These are phyloP conservation scores for Rhodosporidiobolus sp. DNA, from an alignment of 768 basidiomycete species.

Conservation along the genomic window DNA sequence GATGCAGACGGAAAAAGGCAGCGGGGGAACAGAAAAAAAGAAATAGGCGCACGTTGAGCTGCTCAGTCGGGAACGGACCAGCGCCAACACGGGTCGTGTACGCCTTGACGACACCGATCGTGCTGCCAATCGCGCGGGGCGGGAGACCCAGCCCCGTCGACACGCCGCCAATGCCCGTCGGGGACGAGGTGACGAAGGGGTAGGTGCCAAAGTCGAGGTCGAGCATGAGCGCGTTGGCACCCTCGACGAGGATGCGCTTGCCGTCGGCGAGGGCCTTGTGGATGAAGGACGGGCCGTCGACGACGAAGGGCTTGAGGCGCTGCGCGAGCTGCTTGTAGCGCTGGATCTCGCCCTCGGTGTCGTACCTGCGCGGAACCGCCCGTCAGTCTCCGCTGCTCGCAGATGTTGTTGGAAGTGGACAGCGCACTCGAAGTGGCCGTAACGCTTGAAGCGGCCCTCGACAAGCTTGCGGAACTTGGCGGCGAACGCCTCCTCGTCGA, in stretches of 20 bases:
- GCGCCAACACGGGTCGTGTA: constrained; percentile 99
- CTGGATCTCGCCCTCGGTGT: constrained; percentile 90
- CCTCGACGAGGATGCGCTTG: constrained; percentile 87
- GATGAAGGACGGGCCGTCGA: constrained; percentile 81
- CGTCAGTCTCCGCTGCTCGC: neutral
- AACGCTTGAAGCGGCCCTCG: constrained; percentile 95
- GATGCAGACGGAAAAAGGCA: too few species aligned
- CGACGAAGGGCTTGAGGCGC: constrained; percentile 78
- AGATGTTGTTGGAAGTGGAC: neutral
- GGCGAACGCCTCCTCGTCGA: constrained; percentile 65
- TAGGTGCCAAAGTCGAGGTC: constrained; percentile 98
- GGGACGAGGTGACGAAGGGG: constrained; percentile 92
- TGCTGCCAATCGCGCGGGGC: constrained; percentile 76
- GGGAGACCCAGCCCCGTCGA: constrained; percentile 98
- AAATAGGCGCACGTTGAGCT: constrained; percentile 66
- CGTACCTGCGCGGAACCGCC: constrained; percentile 56
- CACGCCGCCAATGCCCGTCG: constrained; percentile 89
- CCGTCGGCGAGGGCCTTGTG: constrained; percentile 71
- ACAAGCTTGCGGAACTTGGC: constrained; percentile 90
- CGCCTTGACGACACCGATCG: constrained; percentile 92
- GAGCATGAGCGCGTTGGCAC: constrained; percentile 97
- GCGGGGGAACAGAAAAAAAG: neutral
- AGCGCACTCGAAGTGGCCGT: constrained; percentile 76
- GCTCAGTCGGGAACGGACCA: constrained; percentile 96
- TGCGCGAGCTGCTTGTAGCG: constrained; percentile 87